Conservation (phyloP, 306 rosid species). For the Glycine soja region DNA sequence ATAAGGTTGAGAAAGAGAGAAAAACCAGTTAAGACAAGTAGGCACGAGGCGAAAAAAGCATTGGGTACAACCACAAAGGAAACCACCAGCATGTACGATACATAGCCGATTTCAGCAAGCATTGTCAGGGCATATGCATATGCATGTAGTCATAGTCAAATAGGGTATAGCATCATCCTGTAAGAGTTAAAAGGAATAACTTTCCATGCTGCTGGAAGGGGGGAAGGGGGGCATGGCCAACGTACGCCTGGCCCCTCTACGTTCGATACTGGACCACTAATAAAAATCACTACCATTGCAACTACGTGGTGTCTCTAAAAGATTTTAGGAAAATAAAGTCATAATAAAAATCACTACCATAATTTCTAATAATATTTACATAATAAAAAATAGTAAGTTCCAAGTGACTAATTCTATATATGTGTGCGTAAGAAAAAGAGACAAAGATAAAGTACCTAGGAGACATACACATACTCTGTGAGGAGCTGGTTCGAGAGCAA, state of each 20-base stretch:
- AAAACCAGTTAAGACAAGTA: not conserved
- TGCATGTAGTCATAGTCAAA: conserved; percentile 4
- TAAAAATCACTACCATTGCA: too few relatives aligned
- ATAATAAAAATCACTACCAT: too few relatives aligned
- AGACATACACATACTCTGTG: conserved; percentile 61
- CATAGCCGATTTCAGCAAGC: conserved; percentile 29
- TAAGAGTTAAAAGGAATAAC: conserved; percentile 47
- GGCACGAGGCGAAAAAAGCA: conserved; percentile 44
- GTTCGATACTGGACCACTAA: too few relatives aligned
- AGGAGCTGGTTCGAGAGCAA: conserved; percentile 90
- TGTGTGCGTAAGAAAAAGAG: conserved; percentile 1
- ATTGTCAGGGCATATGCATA: not conserved
- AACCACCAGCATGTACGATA: conserved; percentile 5
- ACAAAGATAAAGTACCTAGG: conserved; percentile 10
- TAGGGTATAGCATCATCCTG: conserved; percentile 1
- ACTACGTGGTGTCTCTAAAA: too few relatives aligned
- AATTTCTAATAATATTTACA: too few relatives aligned
- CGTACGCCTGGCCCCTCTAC: too few relatives aligned
- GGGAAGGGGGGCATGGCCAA: too few relatives aligned
- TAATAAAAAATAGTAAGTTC: too few relatives aligned
- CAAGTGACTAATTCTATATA: too few relatives aligned
- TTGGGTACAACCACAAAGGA: conserved; percentile 31
- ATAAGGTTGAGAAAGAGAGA: not conserved
- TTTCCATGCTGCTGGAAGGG: not conserved
- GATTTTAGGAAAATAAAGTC: too few relatives aligned